A percentile compares a stretch with the other conserved stretches of the same genome.
Conservation (phyloP, 306 rosid genomes). For the Corylus heterophylla region DNA sequence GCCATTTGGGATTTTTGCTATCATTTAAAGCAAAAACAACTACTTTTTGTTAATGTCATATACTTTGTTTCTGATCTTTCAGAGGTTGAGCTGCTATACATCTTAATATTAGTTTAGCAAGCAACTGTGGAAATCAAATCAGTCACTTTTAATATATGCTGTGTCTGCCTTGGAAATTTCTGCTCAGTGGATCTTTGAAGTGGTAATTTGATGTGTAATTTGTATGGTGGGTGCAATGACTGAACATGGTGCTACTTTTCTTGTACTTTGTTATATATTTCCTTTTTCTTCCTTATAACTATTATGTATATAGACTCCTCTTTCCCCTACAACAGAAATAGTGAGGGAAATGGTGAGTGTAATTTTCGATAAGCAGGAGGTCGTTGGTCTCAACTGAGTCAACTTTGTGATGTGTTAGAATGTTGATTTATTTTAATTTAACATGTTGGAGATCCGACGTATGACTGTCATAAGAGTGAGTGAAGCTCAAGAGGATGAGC, state of each 20-base stretch:
- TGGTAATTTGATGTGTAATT: background rate
- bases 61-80: background rate
- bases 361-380: background rate
- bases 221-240: background rate
- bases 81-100: background rate
- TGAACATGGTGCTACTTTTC: background rate
- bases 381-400: background rate
- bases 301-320: background rate
- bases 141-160: background rate
- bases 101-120: background rate
- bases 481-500: background rate
- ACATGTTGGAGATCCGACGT: background rate
- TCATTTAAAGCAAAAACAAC: background rate
- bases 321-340: background rate
- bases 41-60: background rate
- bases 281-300: background rate
- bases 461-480: background rate
- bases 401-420: background rate
- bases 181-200: background rate
- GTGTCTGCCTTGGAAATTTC: no score
- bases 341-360: background rate
- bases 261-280: background rate
- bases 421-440: background rate
- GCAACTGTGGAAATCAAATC: background rate
- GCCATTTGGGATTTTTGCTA: background rate